phyloP scores from a whole-genome alignment of 2,329 filamentous ascomycete genomes.

The Arthrobotrys megalospora region DNA sequence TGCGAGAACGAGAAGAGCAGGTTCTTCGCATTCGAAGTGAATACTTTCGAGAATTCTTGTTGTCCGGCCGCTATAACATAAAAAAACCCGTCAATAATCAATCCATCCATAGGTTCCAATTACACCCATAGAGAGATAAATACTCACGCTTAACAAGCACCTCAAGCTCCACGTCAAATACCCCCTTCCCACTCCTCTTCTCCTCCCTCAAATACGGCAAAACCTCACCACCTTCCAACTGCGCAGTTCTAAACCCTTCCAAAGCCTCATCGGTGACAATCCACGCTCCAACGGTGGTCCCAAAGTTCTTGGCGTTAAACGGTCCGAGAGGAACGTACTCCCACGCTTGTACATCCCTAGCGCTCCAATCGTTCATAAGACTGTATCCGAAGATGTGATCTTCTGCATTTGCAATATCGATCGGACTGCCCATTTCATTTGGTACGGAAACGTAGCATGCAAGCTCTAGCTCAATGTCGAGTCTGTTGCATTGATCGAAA shows the following conservation, averaged over 20 bases:
- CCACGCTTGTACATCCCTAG: conserved; percentile 85
- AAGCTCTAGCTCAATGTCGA: conserved; percentile 86
- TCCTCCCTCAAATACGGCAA: conserved; percentile 78
- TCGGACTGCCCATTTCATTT: conserved; percentile 76
- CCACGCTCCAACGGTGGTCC: conserved; percentile 83
- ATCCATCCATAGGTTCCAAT: not conserved
- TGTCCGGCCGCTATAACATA: conserved; percentile 68
- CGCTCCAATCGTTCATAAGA: conserved; percentile 86
- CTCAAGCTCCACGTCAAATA: conserved; percentile 79
- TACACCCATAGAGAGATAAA: conserved; percentile 39
- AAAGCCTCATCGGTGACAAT: conserved; percentile 83
- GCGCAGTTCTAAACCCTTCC: conserved; percentile 75
- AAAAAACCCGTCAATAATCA: not conserved
- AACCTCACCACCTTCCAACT: conserved; percentile 70
- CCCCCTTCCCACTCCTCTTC: conserved; percentile 70
- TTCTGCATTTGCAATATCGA: conserved; percentile 77
- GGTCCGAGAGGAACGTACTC: conserved; percentile 87
- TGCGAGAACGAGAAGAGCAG: conserved; percentile 87
- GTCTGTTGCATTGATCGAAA: conserved; percentile 76
- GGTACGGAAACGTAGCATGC: conserved; percentile 79
- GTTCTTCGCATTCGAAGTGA: conserved; percentile 71
- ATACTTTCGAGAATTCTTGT: conserved; percentile 58
- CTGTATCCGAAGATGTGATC: conserved; percentile 84
- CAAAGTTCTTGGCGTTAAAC: conserved; percentile 88
- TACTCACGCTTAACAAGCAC: conserved; percentile 75